A percentile compares a stretch with the other conserved stretches of the same genome.
Conservation (phyloP, 2,329 filamentous ascomycete genomes). For the Colletotrichum acutatum region DNA sequence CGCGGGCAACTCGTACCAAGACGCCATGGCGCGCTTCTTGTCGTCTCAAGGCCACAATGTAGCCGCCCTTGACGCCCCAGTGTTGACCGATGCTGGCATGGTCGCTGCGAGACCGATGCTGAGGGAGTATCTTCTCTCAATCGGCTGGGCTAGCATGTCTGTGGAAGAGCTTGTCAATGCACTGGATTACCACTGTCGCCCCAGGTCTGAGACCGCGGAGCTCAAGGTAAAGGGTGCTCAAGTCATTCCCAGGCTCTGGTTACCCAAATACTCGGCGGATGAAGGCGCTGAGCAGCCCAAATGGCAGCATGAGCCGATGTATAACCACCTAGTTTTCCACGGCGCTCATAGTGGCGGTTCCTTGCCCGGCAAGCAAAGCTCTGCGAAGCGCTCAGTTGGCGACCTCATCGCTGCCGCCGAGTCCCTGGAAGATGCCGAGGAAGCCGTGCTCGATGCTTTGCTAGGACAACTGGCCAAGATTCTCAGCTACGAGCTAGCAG, state of each 20-base stretch:
- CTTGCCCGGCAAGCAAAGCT: background rate
- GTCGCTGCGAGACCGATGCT: conserved; percentile 31
- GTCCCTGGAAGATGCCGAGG: conserved; percentile 34
- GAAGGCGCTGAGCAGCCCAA: conserved; percentile 24
- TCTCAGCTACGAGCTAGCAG: conserved; percentile 39
- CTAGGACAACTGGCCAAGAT: conserved; percentile 39
- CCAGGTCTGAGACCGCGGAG: background rate
- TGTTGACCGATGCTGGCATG: conserved; percentile 43
- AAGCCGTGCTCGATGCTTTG: conserved; percentile 38
- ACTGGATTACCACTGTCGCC: conserved; percentile 1
- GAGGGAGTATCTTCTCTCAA: conserved; percentile 14
- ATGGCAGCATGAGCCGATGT: conserved; percentile 25
- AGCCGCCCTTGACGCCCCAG: conserved; percentile 60
- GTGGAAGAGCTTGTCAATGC: conserved; percentile 11
- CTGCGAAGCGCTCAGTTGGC: background rate
- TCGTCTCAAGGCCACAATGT: conserved; percentile 51
- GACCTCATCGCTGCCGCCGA: background rate
- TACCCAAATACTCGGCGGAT: conserved; percentile 26
- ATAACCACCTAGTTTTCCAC: conserved; percentile 19
- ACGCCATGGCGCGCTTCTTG: conserved; percentile 54
- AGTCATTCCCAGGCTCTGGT: conserved; percentile 18
- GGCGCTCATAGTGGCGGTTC: background rate
- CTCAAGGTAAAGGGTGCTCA: conserved; percentile 4
- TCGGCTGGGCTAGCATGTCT: conserved; percentile 21
- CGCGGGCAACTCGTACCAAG: conserved; percentile 55